These are phyloP conservation scores for Phytophthora kernoviae DNA, from an alignment of 352 stramenopile genomes.

Conservation along the genomic window DNA sequence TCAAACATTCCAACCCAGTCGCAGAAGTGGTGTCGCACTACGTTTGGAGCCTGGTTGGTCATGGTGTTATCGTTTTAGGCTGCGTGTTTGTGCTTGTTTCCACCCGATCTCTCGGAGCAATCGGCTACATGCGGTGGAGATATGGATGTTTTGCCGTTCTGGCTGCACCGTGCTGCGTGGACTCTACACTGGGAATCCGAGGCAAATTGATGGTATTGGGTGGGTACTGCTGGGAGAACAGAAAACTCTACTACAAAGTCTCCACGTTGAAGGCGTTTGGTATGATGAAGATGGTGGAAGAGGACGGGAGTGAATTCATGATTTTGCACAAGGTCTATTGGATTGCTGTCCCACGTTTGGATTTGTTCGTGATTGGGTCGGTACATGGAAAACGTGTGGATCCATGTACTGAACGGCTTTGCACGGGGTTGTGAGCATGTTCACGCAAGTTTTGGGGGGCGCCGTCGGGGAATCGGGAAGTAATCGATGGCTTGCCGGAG, in stretches of 20 bases:
- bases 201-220: constrained; percentile 25
- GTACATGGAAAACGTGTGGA: constrained; percentile 25
- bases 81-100: constrained; percentile 26
- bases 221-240: constrained; percentile 27
- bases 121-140: constrained; percentile 15
- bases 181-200: constrained; percentile 19
- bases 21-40: constrained; percentile 24
- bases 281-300: constrained; percentile 29
- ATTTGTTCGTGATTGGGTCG: constrained; percentile 32
- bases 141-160: constrained; percentile 27
- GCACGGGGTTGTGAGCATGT: constrained; percentile 23
- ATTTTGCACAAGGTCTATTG: constrained; percentile 34
- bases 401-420: constrained; percentile 19
- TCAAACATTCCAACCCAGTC: constrained; percentile 9
- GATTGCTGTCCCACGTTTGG: constrained; percentile 18
- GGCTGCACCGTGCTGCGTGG: constrained; percentile 23
- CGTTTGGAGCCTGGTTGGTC: constrained; percentile 37
- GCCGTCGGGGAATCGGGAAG: background rate
- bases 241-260: constrained; percentile 27
- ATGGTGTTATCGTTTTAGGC: constrained; percentile 29
- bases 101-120: constrained; percentile 25
- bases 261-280: constrained; percentile 31
- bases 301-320: constrained; percentile 24
- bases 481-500: constrained; percentile 4
- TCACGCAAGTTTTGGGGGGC: constrained; percentile 27